phyloP scores from a whole-genome alignment of 306 rosid species.

The Begonia fuchsioides region DNA sequence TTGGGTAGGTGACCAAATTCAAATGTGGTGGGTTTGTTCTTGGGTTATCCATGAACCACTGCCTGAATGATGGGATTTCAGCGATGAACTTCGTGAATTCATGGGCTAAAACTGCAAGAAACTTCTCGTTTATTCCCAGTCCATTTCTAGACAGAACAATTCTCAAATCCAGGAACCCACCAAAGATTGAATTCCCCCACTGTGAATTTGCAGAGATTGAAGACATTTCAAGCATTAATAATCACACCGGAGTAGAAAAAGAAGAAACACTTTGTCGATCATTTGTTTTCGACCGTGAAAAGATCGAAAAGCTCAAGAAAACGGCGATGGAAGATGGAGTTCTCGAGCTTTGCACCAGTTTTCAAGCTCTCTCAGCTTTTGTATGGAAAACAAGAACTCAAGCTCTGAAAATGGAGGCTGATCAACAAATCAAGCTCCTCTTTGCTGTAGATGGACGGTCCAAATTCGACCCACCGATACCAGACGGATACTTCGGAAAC shows the following conservation, averaged over 20 bases:
- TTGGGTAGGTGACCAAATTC: slow-evolving; percentile 50
- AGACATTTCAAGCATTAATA: slow-evolving; percentile 39
- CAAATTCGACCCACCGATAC: slow-evolving; percentile 51
- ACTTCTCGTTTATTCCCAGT: slow-evolving; percentile 27
- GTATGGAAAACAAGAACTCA: slow-evolving; percentile 71
- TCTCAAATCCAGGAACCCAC: slow-evolving; percentile 52
- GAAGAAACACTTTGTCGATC: slow-evolving; percentile 33
- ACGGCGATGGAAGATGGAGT: slow-evolving; percentile 40
- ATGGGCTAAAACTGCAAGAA: slow-evolving; percentile 63
- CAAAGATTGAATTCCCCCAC: slow-evolving; percentile 41
- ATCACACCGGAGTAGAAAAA: slow-evolving; percentile 44
- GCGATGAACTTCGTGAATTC: slow-evolving; percentile 66
- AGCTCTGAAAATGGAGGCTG: slow-evolving; percentile 43
- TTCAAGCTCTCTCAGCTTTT: slow-evolving; percentile 62
- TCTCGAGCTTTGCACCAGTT: slow-evolving; percentile 37
- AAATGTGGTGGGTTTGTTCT: slow-evolving; percentile 70
- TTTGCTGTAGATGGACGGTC: slow-evolving; percentile 71
- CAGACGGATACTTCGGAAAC: slow-evolving; percentile 59
- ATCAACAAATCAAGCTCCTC: slow-evolving; percentile 61
- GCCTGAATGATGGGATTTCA: slow-evolving; percentile 54
- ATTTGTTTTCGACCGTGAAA: slow-evolving; percentile 41
- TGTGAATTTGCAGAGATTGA: slow-evolving; percentile 48
- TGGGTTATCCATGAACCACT: slow-evolving; percentile 45
- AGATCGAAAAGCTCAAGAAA: slow-evolving; percentile 41
- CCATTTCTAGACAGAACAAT: slow-evolving; percentile 56